Base-by-base conservation (phyloP, 768 basidiomycete species). In the Clathrus columnatus region DNA sequence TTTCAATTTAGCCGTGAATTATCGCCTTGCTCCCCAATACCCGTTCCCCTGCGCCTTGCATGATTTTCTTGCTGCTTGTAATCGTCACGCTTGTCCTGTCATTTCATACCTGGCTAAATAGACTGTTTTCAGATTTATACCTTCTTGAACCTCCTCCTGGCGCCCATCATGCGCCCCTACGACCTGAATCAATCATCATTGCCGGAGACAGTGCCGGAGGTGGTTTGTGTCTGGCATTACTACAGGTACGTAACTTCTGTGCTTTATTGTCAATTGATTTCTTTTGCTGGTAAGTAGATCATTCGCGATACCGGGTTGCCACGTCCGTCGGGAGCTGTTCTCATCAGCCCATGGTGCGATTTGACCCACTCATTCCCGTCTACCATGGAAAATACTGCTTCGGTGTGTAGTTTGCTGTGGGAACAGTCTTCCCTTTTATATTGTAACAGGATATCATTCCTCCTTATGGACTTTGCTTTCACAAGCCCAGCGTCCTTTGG, bases 361-460 rank as follows among this genome's bases (percentile, higher is more conserved):
- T 70, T 98, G n/a, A 94, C 91, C 0, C 96, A 98, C 67, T 93
- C 90, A 0, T 97, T 98, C 68, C 89, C 91, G 0, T 91, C 88
- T 62, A 78, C 94, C 46, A 79, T 90, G 63, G 72, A 75, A 36
- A 97, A 98, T 66, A 92, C 90, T 1, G 75, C 80, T 2, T 91
- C 92, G 50, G 92, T 89, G 61, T 60, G 76, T 66, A 6, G 32
- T 51, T 45, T 29, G 11, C 24, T 36, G 0, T 45, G 2, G 18
- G 36, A 2, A 5, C n/a, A 20, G 42, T 49, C 18, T 52, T 42
- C 20, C 26, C 27, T 7, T 16, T 32, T 36, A 32, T 50, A 51
- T 14, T 26, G 23, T 44, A 17, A 2, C 55, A 91, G 90, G 91
- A 95, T 62, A 75, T 94, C 32, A 77, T 92, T 50, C 88, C 89